Evolutionary conservation across 176 grass and related monocot species (phyloP), one percentile per base, ranked within the genome.

Genomic region (Phyllostachys edulis): DNA sequence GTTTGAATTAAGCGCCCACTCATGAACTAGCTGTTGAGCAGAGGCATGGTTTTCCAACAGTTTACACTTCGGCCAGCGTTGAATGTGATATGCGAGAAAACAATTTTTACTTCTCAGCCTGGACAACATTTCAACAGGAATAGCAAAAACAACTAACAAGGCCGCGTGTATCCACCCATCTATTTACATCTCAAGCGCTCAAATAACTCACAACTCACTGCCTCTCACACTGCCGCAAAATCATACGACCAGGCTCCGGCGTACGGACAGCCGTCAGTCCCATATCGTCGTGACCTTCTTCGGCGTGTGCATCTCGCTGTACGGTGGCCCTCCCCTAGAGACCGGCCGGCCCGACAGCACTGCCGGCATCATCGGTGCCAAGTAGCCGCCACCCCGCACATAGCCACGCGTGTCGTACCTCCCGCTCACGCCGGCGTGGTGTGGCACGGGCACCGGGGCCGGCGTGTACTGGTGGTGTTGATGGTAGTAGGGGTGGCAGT

Each of bases 161-260:
- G 79, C 73, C 32, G 80, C 80, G 61, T 44, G 74, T 68, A 74
- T 70, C 71, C 83, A 62, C 74, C 65, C 34, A 63, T 79, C 65
- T 71, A 59, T 84, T 83, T 78, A 90, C 88, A 90, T 87, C 40
- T 90, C 80, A 75, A 76, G n/a, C 24, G 36, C 69, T 68, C 74
- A 17, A 3, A 42, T 20, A 9, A 16, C 47, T 76, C 76, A 5
- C 8, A 51, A 52, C 36, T 85, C 41, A 4, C 59, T 51, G 80
- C 79, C 61, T 21, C 47, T 23, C 12, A 6, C 7, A 45, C 41
- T 47, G 44, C 73, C 39, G 63, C 21, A 79, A 68, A 66, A 80
- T 13, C 42, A 41, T 38, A 67, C 13, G 4, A 21, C 17, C 16
- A 26, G 32, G 1, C 65, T 29, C 27, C 69, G 40, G 38, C 21